phyloP scores from a whole-genome alignment of 108 stramenopile genomes.

The Seminavis robusta region DNA sequence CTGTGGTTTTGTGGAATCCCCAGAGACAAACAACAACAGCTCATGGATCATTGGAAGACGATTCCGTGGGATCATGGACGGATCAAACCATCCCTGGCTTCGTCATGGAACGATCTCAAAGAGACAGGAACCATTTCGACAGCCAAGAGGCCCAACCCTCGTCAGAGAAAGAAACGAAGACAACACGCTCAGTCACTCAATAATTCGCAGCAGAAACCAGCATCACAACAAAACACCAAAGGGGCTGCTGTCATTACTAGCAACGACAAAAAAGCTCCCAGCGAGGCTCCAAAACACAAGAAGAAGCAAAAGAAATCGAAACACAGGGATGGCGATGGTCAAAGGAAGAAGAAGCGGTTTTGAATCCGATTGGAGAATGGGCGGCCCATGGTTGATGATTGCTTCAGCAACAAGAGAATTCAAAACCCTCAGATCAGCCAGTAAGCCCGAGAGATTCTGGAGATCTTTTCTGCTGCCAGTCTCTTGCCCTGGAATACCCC shows the following conservation, averaged over 20 bases:
- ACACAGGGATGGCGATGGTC: slow-evolving; percentile 35
- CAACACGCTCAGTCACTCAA: slow-evolving; percentile 3
- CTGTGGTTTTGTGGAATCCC: slow-evolving; percentile 82
- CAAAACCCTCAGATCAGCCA: too few species aligned
- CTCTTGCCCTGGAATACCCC: too few species aligned
- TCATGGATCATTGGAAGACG: slow-evolving; percentile 13
- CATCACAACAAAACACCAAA: slow-evolving; percentile 1
- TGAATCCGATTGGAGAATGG: too few species aligned
- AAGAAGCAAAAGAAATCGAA: slow-evolving; percentile 23
- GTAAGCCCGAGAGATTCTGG: too few species aligned
- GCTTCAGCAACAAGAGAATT: too few species aligned
- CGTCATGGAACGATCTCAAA: slow-evolving; percentile 47
- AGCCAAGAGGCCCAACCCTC: slow-evolving; percentile 70
- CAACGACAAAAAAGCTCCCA: background rate
- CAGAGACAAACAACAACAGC: too few species aligned
- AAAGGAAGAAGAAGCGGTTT: slow-evolving; percentile 45
- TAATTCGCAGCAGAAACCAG: background rate
- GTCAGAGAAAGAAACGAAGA: slow-evolving; percentile 44
- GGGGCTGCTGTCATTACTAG: background rate
- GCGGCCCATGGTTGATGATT: too few species aligned
- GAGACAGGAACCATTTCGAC: slow-evolving; percentile 41
- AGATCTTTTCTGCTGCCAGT: too few species aligned
- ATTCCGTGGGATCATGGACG: slow-evolving; percentile 5
- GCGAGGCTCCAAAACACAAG: background rate
- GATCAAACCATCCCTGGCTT: slow-evolving; percentile 14